Conservation (phyloP, 2,329 filamentous ascomycete genomes). For the Cladosporium sp. region DNA sequence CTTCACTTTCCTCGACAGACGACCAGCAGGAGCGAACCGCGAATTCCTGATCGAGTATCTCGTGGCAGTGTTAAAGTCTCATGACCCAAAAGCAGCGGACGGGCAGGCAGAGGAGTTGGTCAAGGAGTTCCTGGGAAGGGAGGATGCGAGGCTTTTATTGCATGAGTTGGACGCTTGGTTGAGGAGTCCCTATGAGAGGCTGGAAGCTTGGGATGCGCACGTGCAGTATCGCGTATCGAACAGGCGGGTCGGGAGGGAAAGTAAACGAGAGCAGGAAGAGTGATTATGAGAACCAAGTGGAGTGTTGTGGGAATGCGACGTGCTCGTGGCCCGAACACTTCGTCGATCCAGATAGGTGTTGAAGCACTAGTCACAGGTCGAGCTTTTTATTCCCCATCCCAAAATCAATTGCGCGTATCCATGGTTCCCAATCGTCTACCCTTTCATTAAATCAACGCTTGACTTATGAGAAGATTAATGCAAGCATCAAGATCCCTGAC, state of each 20-base stretch:
- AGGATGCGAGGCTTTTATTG: slow-evolving; percentile 69
- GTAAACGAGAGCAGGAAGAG: not conserved
- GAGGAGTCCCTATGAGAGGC: slow-evolving; percentile 67
- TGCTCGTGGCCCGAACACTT: no score
- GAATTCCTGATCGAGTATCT: slow-evolving; percentile 87
- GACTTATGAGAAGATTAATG: no score
- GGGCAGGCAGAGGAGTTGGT: slow-evolving; percentile 78
- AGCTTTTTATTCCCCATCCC: no score
- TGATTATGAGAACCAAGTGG: not conserved
- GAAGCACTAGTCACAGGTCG: no score
- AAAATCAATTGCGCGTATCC: no score
- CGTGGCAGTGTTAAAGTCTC: slow-evolving; percentile 73
- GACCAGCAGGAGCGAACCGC: slow-evolving; percentile 16
- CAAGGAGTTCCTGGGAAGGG: slow-evolving; percentile 70
- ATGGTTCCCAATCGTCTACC: no score
- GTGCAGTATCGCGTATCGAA: slow-evolving; percentile 60
- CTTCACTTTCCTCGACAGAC: slow-evolving; percentile 62
- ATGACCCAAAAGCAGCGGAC: slow-evolving; percentile 73
- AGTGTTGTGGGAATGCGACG: no score
- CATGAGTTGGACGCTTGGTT: slow-evolving; percentile 84
- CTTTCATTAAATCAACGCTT: no score
- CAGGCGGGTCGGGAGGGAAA: not conserved
- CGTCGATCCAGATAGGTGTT: no score
- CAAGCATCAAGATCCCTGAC: no score
- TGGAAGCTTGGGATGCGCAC: slow-evolving; percentile 74